Conservation (phyloP, 768 basidiomycete species). For the Dentipellis fragilis region DNA sequence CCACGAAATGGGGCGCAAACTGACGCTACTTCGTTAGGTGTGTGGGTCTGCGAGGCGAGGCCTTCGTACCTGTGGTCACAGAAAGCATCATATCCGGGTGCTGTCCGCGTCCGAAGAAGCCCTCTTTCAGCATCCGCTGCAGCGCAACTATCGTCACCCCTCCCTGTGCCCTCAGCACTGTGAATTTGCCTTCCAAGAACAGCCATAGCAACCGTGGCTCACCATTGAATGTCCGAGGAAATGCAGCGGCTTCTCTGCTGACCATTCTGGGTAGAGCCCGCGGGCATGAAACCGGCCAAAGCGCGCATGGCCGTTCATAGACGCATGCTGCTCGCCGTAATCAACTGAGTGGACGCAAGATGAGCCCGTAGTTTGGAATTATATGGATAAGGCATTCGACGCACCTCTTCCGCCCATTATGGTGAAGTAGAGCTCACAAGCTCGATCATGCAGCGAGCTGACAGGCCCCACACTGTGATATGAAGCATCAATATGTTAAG, state of each 20-base stretch:
- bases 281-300: conserved; percentile 29
- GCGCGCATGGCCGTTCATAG: conserved; percentile 26
- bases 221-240: conserved; percentile 42
- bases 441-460: conserved; percentile 42
- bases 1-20: conserved; percentile 41
- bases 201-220: conserved; percentile 3
- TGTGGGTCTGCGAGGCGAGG: background rate
- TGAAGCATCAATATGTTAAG: conserved; percentile 4
- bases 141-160: conserved; percentile 38
- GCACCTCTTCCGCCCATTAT: conserved; percentile 35
- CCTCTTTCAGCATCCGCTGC: conserved; percentile 28
- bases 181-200: too few relatives aligned
- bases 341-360: conserved; percentile 25
- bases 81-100: conserved; percentile 39
- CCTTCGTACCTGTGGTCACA: conserved; percentile 28
- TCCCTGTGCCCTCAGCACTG: conserved; percentile 24
- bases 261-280: conserved; percentile 41
- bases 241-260: conserved; percentile 30
- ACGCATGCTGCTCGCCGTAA: conserved; percentile 36
- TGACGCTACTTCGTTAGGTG: conserved; percentile 11
- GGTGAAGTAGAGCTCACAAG: conserved; percentile 40
- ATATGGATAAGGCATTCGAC: background rate
- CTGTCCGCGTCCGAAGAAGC: conserved; percentile 30
- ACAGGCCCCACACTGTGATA: conserved; percentile 35
- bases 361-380: too few relatives aligned